Percentiles rank a stretch among this genome's conserved stretches.
These are phyloP conservation scores for Xenosphaeropsis pyriputrescens DNA, from an alignment of 2,329 filamentous ascomycete genomes.

Conservation along the genomic window DNA sequence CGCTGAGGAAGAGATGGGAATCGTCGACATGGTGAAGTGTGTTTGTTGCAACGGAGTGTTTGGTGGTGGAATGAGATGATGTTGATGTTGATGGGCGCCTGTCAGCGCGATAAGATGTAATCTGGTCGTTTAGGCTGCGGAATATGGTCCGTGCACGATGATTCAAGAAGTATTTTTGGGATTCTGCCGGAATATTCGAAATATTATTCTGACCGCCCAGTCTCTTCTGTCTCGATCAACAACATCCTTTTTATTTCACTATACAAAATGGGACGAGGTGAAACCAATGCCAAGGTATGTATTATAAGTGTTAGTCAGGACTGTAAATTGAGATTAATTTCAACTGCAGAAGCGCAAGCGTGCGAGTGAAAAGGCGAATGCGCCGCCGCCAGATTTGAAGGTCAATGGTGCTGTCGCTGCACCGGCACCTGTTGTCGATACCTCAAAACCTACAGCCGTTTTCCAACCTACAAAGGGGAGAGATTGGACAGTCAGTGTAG, in stretches of 20 bases:
- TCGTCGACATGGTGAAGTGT: constrained; percentile 12
- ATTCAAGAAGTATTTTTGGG: too few relatives aligned
- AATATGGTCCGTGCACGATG: too few relatives aligned
- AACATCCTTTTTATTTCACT: too few relatives aligned
- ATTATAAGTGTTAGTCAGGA: not conserved
- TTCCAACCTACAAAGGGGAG: constrained; percentile 51
- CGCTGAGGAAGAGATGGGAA: constrained; percentile 46
- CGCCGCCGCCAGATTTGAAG: constrained; percentile 5
- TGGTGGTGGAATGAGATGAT: too few relatives aligned
- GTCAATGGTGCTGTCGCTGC: constrained; percentile 18
- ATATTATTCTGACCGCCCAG: too few relatives aligned
- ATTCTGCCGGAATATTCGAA: too few relatives aligned
- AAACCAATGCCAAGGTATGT: constrained; percentile 15
- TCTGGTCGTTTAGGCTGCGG: too few relatives aligned
- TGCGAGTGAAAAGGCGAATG: constrained; percentile 11
- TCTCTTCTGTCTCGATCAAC: too few relatives aligned
- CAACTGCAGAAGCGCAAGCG: constrained; percentile 17
- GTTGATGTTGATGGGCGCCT: too few relatives aligned
- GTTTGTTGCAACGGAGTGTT: too few relatives aligned
- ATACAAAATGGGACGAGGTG: constrained; percentile 13
- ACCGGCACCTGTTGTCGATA: constrained; percentile 20
- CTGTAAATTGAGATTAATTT: constrained; percentile 1
- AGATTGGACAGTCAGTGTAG: constrained; percentile 62
- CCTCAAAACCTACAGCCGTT: constrained; percentile 52
- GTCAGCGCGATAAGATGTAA: too few relatives aligned